Conservation (phyloP, 257 asterid species). For the Paulownia fortunei region DNA sequence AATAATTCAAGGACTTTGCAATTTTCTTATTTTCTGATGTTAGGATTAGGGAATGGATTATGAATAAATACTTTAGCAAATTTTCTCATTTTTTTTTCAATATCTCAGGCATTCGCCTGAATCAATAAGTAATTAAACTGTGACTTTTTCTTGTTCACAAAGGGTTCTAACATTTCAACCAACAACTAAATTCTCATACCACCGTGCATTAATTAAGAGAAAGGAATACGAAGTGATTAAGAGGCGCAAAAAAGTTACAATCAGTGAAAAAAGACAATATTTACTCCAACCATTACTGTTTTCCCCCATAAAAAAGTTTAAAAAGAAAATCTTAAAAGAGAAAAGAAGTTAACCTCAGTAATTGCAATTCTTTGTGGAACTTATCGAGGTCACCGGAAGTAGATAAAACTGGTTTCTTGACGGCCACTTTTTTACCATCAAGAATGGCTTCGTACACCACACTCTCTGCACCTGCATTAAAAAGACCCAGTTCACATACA, state of each 20-base stretch:
- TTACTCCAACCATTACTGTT: background rate
- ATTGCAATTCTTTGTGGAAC: conserved; percentile 82
- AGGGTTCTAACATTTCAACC: background rate
- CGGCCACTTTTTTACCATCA: conserved; percentile 77
- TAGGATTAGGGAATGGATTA: too few species aligned
- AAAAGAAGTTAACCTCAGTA: conserved; percentile 46
- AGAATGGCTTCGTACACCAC: conserved; percentile 78
- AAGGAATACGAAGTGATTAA: background rate
- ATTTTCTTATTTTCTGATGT: too few species aligned
- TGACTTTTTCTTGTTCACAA: background rate
- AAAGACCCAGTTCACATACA: conserved; percentile 3
- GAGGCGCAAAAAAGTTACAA: conserved; percentile 9
- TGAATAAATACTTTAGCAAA: too few species aligned
- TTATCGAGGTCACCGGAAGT: conserved; percentile 77
- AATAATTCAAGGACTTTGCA: too few species aligned
- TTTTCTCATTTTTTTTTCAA: too few species aligned
- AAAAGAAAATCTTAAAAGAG: background rate
- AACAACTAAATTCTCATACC: conserved; percentile 1
- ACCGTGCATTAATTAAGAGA: background rate
- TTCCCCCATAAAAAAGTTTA: background rate
- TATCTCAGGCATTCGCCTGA: too few species aligned
- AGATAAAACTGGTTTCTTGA: conserved; percentile 78
- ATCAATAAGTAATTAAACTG: too few species aligned
- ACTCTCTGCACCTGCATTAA: conserved; percentile 80
- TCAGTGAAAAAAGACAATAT: background rate